Conservation (phyloP, 108 stramenopile genomes). For the Nitzschia sp. region DNA sequence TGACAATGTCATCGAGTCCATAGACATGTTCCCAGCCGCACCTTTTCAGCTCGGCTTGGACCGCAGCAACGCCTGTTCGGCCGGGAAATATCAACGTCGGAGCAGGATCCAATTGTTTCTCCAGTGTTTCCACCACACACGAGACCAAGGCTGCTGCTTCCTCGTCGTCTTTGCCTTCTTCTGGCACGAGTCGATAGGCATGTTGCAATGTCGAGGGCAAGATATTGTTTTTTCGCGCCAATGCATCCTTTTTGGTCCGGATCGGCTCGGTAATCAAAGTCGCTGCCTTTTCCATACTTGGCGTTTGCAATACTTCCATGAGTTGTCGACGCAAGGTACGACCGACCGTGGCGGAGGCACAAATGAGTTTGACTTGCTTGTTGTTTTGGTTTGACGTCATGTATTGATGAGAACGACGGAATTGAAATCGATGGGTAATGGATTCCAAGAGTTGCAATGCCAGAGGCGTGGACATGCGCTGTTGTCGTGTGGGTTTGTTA, state of each 20-base stretch:
- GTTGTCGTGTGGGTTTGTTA: background rate
- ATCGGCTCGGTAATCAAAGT: slow-evolving; percentile 62
- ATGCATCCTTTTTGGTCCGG: slow-evolving; percentile 62
- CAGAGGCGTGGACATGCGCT: background rate
- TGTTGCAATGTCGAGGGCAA: slow-evolving; percentile 62
- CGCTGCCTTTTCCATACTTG: slow-evolving; percentile 69
- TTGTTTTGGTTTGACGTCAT: background rate
- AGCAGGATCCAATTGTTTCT: slow-evolving; percentile 18
- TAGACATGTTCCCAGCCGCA: slow-evolving; percentile 49
- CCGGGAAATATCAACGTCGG: slow-evolving; percentile 73
- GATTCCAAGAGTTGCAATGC: background rate
- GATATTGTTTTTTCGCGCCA: slow-evolving; percentile 48
- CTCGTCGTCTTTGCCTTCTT: background rate
- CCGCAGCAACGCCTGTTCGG: slow-evolving; percentile 53
- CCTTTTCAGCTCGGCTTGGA: slow-evolving; percentile 37
- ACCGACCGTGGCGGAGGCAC: slow-evolving; percentile 76
- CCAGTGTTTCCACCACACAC: slow-evolving; percentile 1
- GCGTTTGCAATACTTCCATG: slow-evolving; percentile 60
- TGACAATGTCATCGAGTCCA: slow-evolving; percentile 34
- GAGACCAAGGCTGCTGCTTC: background rate
- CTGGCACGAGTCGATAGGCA: slow-evolving; percentile 27
- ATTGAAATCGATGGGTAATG: background rate
- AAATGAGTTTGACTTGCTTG: slow-evolving; percentile 53
- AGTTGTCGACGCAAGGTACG: slow-evolving; percentile 71
- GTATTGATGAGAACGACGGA: background rate